Evolutionary conservation across 108 stramenopile species (phyloP), one percentile per base, ranked within the genome.

Genomic region (Nitzschia sp.): DNA sequence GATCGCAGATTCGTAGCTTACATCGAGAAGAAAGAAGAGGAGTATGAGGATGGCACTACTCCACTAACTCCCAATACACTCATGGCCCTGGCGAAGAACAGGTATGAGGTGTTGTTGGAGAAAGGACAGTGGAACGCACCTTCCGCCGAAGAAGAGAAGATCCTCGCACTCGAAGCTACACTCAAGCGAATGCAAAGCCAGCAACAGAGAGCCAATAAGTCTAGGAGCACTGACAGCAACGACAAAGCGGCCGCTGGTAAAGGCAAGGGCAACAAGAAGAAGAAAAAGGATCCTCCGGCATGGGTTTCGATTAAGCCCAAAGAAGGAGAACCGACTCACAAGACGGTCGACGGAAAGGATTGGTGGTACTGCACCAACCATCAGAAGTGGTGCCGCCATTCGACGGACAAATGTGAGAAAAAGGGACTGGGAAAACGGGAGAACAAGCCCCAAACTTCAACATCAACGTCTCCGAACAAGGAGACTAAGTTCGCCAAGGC

Each of bases 161-260:
- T 82, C 24, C 15, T 78, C 1, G 81, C 81, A 5, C 76, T 82
- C 28, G 35, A n/a, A 4, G 45, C 65, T n/a, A 9, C 62, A 51
- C 29, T 71, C 27, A n/a, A 65, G 32, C 13, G 24, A 17, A 64
- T 47, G 31, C 47, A 25, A 24, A 3, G 17, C 4, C 9, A 28
- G 26, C 62, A 47, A 64, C 9, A 24, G 11, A 15, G 9, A 54
- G n/a, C 54, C 21, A 54, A 21, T 17, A 18, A 15, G 11, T 42
- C 15, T 42, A 34, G 24, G 6, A 54, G 19, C 53, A 24, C 6
- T 15, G 53, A 24, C 19, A n/a, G 13, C 53, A 54, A 54, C 6
- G 8, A 8, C 53, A 54, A 19, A 59, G 5, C 25, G 15, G n/a
- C 11, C 8, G 6, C 51, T 23, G 51, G 19, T 24, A 31, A 59